phyloP scores from a whole-genome alignment of 768 basidiomycete species.

The Psilocybe sp. region DNA sequence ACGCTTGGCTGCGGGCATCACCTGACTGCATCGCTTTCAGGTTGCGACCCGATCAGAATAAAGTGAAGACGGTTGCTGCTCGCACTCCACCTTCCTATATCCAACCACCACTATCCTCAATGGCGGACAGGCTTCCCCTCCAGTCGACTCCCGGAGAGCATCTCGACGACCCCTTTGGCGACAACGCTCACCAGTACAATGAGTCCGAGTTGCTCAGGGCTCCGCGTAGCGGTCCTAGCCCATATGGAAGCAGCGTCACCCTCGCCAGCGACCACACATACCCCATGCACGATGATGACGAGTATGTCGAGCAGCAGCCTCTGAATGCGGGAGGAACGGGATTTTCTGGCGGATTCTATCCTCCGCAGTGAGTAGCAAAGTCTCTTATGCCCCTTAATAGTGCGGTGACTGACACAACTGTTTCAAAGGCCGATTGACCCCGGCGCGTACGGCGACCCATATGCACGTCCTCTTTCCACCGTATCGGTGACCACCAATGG shows the following conservation, averaged over 20 bases:
- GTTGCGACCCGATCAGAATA: constrained; percentile 2
- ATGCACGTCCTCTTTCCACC: constrained; percentile 48
- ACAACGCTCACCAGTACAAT: constrained; percentile 61
- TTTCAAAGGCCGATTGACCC: constrained; percentile 48
- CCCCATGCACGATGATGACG: constrained; percentile 58
- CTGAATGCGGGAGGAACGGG: constrained; percentile 52
- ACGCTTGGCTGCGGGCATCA: background rate
- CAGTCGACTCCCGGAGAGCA: constrained; percentile 31
- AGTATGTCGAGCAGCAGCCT: constrained; percentile 75
- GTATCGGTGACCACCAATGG: constrained; percentile 55
- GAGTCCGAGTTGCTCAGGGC: constrained; percentile 46
- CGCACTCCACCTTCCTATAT: constrained; percentile 5
- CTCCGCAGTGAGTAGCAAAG: constrained; percentile 55
- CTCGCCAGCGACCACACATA: constrained; percentile 49
- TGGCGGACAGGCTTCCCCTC: constrained; percentile 38
- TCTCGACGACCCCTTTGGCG: constrained; percentile 70
- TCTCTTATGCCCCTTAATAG: constrained; percentile 2
- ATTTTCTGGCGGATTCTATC: constrained; percentile 67
- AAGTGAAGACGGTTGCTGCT: constrained; percentile 5
- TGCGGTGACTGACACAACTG: constrained; percentile 5
- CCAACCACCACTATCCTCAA: constrained; percentile 20
- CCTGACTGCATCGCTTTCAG: constrained; percentile 13
- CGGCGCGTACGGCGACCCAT: constrained; percentile 65
- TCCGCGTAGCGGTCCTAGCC: constrained; percentile 37
- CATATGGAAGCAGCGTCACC: constrained; percentile 54